phyloP scores from a whole-genome alignment of 2,329 filamentous ascomycete species.

The Chalaropsis ovoidea region DNA sequence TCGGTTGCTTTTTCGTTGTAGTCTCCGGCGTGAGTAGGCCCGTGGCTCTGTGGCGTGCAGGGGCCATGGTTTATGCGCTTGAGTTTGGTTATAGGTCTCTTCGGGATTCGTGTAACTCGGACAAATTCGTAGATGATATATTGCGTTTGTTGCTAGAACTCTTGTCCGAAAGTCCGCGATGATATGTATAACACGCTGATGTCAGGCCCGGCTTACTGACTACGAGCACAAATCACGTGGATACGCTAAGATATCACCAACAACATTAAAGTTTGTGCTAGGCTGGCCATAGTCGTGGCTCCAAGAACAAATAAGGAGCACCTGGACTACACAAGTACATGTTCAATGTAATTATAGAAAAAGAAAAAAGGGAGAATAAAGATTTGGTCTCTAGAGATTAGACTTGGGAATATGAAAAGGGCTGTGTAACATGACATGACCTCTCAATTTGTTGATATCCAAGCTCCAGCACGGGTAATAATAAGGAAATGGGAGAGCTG shows the following conservation, averaged over 20 bases:
- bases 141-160: background rate
- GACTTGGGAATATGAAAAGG: background rate
- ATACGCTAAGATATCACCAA: background rate
- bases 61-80: background rate
- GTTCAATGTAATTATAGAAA: slow-evolving; percentile 19
- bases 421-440: slow-evolving; percentile 3
- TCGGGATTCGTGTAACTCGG: background rate
- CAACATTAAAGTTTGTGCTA: background rate
- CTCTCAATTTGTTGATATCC: slow-evolving; percentile 1
- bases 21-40: background rate
- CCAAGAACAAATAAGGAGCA: background rate
- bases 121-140: background rate
- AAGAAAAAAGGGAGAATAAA: slow-evolving; percentile 1
- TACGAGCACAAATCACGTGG: background rate
- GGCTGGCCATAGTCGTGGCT: background rate
- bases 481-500: background rate
- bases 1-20: background rate
- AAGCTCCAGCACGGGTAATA: slow-evolving; percentile 3
- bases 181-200: too few species aligned
- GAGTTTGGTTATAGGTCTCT: background rate
- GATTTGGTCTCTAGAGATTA: too few species aligned
- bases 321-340: slow-evolving; percentile 27
- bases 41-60: background rate
- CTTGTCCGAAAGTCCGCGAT: background rate
- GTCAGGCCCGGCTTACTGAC: background rate